Base-by-base conservation (phyloP, 148 eudicot species). In the Arctostaphylos glauca region DNA sequence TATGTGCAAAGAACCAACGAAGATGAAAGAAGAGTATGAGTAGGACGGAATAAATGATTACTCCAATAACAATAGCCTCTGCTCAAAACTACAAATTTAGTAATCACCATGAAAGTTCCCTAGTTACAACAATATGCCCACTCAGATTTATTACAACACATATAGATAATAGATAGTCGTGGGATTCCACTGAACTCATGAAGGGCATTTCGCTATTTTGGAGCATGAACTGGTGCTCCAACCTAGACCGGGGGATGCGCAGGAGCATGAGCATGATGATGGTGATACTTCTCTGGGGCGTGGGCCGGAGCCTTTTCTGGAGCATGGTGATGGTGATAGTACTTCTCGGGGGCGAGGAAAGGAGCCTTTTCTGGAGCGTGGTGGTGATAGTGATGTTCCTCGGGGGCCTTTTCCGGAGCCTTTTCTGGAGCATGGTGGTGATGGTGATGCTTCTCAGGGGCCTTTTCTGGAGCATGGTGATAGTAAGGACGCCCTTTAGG, bases 251-350 rank as follows among this genome's bases (percentile, higher is more conserved):
- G 70, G 12, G 70, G 50, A 47, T 46, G 52, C 25, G 19, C 48
- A 21, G 78, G 31, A 49, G 23, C 16, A 74, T 44, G 21, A 74
- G 31, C 49, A 47, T 18, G 48, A 18, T 48, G 31, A 3, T 78
- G n/a, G 44, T 78, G 68, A 38, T 16, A 52, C 41, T 43, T 44
- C 5, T 9, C 48, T 9, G 70, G 81, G 18, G 50, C 2, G 6
- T 58, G 70, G 81, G 2, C 12, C 7, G 80, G 80, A 78, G 68
- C 49, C 67, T 41, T 54, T 9, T 13, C 48, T 38, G 80, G 80
- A 44, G 66, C 47, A 46, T 77, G 80, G 48, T 38, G 66, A 4
- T 46, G 9, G 38, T 31, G 38, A 31, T 31, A 31, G 0, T 0
- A 1, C 38, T 31, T 31, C 38, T 31, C 38, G 38, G 38, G 38